A percentile compares a stretch with the other conserved stretches of the same genome.
These are phyloP conservation scores for Cucurbita ficifolia DNA, from an alignment of 306 rosid genomes.

Conservation along the genomic window DNA sequence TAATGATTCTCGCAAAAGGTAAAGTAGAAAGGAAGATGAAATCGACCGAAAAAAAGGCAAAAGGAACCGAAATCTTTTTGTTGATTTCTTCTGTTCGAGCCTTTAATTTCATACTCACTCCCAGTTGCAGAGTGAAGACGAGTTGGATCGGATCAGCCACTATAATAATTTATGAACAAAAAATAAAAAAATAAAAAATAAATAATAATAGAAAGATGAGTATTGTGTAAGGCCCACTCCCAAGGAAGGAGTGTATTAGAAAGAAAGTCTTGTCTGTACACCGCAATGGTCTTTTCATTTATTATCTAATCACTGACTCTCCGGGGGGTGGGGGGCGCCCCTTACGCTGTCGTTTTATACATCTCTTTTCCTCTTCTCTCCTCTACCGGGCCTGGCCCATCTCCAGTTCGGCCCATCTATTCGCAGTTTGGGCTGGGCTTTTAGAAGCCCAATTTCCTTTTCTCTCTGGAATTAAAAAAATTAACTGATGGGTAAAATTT, in stretches of 20 bases:
- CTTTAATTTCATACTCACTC: background rate
- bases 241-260: conserved; percentile 8
- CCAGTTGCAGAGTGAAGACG: background rate
- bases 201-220: background rate
- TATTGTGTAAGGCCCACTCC: conserved; percentile 23
- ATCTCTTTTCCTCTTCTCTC: background rate
- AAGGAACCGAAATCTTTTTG: background rate
- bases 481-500: background rate
- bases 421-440: background rate
- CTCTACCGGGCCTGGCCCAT: background rate
- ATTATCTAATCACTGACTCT: background rate
- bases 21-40: background rate
- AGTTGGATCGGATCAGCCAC: conserved; percentile 6
- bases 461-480: background rate
- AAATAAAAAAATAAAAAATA: no score
- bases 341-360: conserved; percentile 4
- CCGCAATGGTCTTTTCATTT: background rate
- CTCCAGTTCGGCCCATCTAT: no score
- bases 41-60: background rate
- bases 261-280: conserved; percentile 1
- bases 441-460: background rate
- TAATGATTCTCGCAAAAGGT: background rate
- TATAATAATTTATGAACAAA: background rate
- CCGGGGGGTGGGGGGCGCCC: background rate
- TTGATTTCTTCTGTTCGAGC: background rate